These are phyloP conservation scores for Globisporangium spinosum DNA, from an alignment of 352 stramenopile species.

Conservation along the genomic window DNA sequence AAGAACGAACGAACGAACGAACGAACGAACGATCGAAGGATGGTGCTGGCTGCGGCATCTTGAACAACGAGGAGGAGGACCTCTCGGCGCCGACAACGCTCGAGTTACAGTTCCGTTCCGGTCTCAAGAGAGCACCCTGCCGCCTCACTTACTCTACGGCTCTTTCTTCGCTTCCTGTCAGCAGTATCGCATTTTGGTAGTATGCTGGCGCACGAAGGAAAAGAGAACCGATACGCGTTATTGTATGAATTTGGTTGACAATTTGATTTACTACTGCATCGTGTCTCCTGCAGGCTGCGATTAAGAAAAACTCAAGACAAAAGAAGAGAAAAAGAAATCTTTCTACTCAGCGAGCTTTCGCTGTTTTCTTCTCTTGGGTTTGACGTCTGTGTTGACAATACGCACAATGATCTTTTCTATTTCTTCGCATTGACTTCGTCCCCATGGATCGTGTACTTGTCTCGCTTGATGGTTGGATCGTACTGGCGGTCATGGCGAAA, in stretches of 20 bases:
- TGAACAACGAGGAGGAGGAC: not conserved
- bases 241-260: constrained; percentile 21
- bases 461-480: constrained; percentile 66
- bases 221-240: constrained; percentile 10
- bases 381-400: not conserved
- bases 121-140: not conserved
- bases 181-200: not conserved
- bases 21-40: not conserved
- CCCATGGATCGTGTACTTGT: constrained; percentile 83
- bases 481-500: constrained; percentile 36
- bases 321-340: constrained; percentile 5
- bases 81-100: not conserved
- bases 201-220: constrained; percentile 3
- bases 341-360: not conserved
- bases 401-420: constrained; percentile 14
- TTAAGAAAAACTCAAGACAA: constrained; percentile 2
- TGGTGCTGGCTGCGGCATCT: not conserved
- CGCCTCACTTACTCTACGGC: not conserved
- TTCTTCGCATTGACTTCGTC: constrained; percentile 49
- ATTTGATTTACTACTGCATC: constrained; percentile 14
- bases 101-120: not conserved
- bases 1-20: constrained; percentile 6
- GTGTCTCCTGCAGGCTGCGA: not conserved
- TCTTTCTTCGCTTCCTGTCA: not conserved
- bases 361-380: not conserved